Conservation (phyloP, 306 rosid genomes). For the Quercus gilva region DNA sequence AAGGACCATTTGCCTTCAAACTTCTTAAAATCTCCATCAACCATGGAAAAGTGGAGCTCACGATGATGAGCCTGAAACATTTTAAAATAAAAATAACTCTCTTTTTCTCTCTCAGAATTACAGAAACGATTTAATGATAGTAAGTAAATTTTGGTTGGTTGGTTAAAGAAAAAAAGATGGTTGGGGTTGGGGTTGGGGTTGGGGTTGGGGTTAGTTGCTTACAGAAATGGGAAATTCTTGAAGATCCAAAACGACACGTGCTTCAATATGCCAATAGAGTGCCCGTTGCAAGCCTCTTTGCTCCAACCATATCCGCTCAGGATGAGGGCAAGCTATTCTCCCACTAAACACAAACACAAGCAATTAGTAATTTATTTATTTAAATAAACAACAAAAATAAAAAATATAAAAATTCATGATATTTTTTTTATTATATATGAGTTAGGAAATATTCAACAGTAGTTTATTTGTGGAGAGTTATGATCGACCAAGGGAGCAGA, state of each 20-base stretch:
- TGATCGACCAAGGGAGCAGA: too few species aligned
- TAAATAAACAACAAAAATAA: too few species aligned
- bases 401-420: too few species aligned
- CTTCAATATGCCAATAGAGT: constrained; percentile 97
- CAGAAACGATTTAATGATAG: too few species aligned
- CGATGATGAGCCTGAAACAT: constrained; percentile 68
- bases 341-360: constrained; percentile 33
- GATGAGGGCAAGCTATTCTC: constrained; percentile 83
- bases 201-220: constrained; percentile 12
- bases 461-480: too few species aligned
- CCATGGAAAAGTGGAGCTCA: constrained; percentile 92
- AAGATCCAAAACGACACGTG: constrained; percentile 96
- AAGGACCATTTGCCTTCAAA: constrained; percentile 95
- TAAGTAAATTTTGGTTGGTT: not conserved
- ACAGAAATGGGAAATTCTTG: constrained; percentile 66
- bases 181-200: too few species aligned
- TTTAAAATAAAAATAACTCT: not conserved
- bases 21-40: constrained; percentile 95
- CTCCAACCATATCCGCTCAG: constrained; percentile 88
- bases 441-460: too few species aligned
- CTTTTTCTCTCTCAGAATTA: too few species aligned
- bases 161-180: not conserved
- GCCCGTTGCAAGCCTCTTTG: constrained; percentile 95
- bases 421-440: too few species aligned
- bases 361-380: too few species aligned